These are phyloP conservation scores for Globisporangium ultimum DNA, from an alignment of 352 stramenopile genomes.

Conservation along the genomic window DNA sequence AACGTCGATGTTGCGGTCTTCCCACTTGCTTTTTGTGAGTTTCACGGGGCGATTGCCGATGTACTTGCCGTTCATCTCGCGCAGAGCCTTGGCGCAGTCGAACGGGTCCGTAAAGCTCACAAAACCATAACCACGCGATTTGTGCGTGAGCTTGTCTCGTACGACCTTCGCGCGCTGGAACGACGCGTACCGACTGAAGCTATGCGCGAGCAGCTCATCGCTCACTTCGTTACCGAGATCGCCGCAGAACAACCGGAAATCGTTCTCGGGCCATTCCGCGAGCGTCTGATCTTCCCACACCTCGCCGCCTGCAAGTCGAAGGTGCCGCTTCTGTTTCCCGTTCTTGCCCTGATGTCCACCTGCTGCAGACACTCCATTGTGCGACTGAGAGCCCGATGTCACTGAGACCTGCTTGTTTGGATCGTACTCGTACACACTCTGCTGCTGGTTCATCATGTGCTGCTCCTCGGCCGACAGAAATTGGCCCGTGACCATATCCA, in stretches of 20 bases:
- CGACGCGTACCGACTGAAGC: constrained; percentile 67
- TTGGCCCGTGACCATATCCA: constrained; percentile 72
- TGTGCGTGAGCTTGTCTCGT: constrained; percentile 83
- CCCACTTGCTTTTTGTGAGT: constrained; percentile 94
- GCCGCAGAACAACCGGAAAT: constrained; percentile 96
- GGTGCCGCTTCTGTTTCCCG: constrained; percentile 42
- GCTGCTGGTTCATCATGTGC: constrained; percentile 78
- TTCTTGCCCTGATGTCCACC: background rate
- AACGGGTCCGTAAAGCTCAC: constrained; percentile 93
- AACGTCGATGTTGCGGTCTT: constrained; percentile 92
- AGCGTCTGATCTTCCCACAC: constrained; percentile 93
- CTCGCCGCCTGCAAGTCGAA: constrained; percentile 77
- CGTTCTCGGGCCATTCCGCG: constrained; percentile 94
- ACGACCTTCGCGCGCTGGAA: constrained; percentile 83
- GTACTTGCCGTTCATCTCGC: constrained; percentile 97
- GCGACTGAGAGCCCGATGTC: background rate
- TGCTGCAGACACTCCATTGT: background rate
- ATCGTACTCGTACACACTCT: constrained; percentile 85
- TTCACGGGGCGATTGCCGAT: constrained; percentile 93
- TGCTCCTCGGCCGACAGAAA: constrained; percentile 67
- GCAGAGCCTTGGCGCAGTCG: constrained; percentile 92
- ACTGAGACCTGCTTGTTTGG: constrained; percentile 38
- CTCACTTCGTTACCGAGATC: constrained; percentile 93
- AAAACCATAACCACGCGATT: constrained; percentile 95
- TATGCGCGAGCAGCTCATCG: constrained; percentile 82